These are phyloP conservation scores for Trichoderma afroharzianum DNA, from an alignment of 2,329 filamentous ascomycete genomes.

Conservation along the genomic window DNA sequence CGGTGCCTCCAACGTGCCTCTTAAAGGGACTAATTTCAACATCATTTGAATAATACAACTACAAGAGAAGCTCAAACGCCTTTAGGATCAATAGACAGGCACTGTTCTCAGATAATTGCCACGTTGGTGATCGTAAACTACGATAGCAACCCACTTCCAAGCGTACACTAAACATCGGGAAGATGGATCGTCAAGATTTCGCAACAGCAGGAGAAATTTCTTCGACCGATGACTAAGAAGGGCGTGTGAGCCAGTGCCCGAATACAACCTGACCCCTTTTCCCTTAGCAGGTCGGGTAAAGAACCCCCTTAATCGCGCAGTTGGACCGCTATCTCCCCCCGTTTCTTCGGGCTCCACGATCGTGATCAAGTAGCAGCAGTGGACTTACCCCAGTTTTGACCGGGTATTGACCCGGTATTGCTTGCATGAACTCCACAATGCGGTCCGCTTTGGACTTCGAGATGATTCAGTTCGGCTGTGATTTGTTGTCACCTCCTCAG, in stretches of 20 bases:
- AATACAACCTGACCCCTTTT: background rate
- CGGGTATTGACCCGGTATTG: conserved; percentile 1
- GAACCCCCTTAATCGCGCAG: background rate
- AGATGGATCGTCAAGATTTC: conserved; percentile 11
- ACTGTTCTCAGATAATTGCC: background rate
- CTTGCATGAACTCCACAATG: background rate
- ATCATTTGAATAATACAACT: background rate
- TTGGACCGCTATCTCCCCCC: background rate
- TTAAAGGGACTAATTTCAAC: background rate
- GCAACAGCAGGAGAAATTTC: conserved; percentile 5
- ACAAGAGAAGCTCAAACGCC: background rate
- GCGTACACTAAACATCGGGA: background rate
- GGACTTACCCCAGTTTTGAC: conserved; percentile 7
- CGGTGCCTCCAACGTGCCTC: background rate
- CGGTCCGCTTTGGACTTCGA: background rate
- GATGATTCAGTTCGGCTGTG: conserved; percentile 4
- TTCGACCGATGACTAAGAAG: background rate
- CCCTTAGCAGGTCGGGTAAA: too few species aligned
- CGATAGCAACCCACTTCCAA: background rate
- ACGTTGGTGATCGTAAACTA: background rate
- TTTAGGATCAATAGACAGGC: background rate
- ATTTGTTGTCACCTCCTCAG: background rate
- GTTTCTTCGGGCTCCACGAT: background rate
- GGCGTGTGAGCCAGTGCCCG: background rate
- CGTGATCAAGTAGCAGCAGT: background rate